Evolutionary conservation across 2,329 filamentous ascomycete species (phyloP).

Genomic region (Colletotrichum sp.): DNA sequence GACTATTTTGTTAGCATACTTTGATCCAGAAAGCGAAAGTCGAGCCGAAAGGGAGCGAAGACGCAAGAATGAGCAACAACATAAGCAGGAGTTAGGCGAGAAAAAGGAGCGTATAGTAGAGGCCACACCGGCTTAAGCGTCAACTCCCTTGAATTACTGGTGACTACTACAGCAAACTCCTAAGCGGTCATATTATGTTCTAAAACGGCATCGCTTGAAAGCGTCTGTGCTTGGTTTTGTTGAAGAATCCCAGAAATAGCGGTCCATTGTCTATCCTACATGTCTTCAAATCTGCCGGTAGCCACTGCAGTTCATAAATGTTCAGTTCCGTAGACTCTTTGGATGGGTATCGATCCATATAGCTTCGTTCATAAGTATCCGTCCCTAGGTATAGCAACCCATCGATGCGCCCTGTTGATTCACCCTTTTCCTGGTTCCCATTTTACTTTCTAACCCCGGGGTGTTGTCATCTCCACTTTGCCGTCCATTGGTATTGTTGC

Average conservation of each 20-base stretch:
- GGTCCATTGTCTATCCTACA: neutral
- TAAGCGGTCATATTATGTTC: neutral
- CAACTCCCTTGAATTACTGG: neutral
- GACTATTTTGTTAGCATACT: constrained; percentile 29
- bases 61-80: neutral
- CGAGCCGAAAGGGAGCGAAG: constrained; percentile 10
- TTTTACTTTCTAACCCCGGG: neutral
- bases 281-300: neutral
- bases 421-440: neutral
- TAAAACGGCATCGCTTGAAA: neutral
- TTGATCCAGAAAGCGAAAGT: constrained; percentile 34
- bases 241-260: neutral
- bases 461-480: neutral
- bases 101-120: neutral
- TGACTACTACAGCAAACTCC: neutral
- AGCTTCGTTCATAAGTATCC: neutral
- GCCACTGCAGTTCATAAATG: neutral
- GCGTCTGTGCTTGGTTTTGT: neutral
- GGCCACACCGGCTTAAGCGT: neutral
- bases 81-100: neutral
- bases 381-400: neutral
- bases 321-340: neutral
- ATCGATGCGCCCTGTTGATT: neutral
- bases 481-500: neutral
- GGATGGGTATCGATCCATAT: neutral